phyloP scores from a whole-genome alignment of 2,329 filamentous ascomycete genomes.

The Escovopsis sp. region DNA sequence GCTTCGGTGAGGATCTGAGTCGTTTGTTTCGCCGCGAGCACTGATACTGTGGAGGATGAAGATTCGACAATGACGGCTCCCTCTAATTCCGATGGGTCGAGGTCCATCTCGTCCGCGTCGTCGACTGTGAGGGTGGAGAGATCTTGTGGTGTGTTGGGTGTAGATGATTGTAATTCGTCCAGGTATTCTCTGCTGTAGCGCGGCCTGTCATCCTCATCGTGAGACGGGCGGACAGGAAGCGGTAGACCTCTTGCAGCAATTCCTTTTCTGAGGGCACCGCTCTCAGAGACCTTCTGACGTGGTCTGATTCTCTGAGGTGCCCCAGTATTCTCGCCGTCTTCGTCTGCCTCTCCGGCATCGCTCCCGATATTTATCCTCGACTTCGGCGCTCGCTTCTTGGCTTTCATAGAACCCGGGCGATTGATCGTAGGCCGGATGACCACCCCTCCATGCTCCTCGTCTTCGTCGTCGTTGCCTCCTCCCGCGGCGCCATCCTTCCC shows the following conservation, averaged over 20 bases:
- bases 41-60: constrained; percentile 19
- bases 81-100: constrained; percentile 47
- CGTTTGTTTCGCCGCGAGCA: constrained; percentile 15
- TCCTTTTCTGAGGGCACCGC: constrained; percentile 45
- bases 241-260: constrained; percentile 35
- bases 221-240: constrained; percentile 31
- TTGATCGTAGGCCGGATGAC: constrained; percentile 34
- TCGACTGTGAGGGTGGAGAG: constrained; percentile 29
- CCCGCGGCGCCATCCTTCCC: constrained; percentile 8
- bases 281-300: constrained; percentile 50
- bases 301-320: constrained; percentile 53
- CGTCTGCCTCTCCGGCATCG: constrained; percentile 34
- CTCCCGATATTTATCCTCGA: constrained; percentile 62
- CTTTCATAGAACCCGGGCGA: constrained; percentile 34
- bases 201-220: constrained; percentile 53
- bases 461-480: constrained; percentile 16
- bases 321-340: constrained; percentile 37
- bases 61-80: constrained; percentile 50
- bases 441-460: constrained; percentile 30
- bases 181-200: constrained; percentile 79
- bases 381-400: constrained; percentile 43
- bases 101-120: constrained; percentile 36
- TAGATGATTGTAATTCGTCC: constrained; percentile 71
- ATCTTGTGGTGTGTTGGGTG: constrained; percentile 65
- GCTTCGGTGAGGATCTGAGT: constrained; percentile 61